Evolutionary conservation across 2,329 filamentous ascomycete species (phyloP).

Genomic region (Penicillium janthinellum): DNA sequence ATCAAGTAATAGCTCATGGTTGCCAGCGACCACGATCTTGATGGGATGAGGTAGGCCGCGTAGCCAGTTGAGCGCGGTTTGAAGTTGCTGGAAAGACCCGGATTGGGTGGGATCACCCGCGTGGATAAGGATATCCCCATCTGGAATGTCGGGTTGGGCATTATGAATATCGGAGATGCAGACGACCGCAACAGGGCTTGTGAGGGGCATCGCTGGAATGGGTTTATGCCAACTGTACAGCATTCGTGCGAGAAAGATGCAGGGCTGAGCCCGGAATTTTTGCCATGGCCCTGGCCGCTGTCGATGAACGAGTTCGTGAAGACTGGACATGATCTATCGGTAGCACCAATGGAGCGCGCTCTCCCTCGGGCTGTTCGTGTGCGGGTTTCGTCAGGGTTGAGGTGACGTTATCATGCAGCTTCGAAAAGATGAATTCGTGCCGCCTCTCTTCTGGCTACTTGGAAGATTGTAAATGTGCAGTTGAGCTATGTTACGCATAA

Average conservation of each 20-base stretch:
- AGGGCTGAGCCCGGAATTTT: slow-evolving; percentile 17
- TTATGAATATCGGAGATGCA: slow-evolving; percentile 39
- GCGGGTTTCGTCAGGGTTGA: too few species aligned
- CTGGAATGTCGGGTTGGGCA: slow-evolving; percentile 21
- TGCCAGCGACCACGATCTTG: slow-evolving; percentile 79
- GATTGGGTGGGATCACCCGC: slow-evolving; percentile 54
- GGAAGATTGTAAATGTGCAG: too few species aligned
- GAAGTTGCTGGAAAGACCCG: slow-evolving; percentile 69
- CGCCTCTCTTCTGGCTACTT: too few species aligned
- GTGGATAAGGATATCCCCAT: slow-evolving; percentile 47
- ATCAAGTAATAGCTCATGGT: slow-evolving; percentile 83
- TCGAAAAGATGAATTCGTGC: too few species aligned
- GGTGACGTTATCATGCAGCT: too few species aligned
- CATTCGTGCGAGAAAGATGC: slow-evolving; percentile 16
- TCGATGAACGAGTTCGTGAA: slow-evolving; percentile 20
- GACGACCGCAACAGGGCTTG: slow-evolving; percentile 19
- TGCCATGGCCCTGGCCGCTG: slow-evolving; percentile 18
- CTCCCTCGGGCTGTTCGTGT: too few species aligned
- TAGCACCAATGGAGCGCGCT: background rate
- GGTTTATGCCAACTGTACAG: slow-evolving; percentile 19
- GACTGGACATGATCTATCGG: background rate
- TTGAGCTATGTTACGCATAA: too few species aligned
- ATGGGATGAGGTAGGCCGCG: slow-evolving; percentile 66
- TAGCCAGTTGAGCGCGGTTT: slow-evolving; percentile 77
- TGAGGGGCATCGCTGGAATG: slow-evolving; percentile 15